A percentile compares a stretch with the other conserved stretches of the same genome.
These are phyloP conservation scores for Pisolithus tinctorius DNA, from an alignment of 768 basidiomycete genomes.

Conservation along the genomic window DNA sequence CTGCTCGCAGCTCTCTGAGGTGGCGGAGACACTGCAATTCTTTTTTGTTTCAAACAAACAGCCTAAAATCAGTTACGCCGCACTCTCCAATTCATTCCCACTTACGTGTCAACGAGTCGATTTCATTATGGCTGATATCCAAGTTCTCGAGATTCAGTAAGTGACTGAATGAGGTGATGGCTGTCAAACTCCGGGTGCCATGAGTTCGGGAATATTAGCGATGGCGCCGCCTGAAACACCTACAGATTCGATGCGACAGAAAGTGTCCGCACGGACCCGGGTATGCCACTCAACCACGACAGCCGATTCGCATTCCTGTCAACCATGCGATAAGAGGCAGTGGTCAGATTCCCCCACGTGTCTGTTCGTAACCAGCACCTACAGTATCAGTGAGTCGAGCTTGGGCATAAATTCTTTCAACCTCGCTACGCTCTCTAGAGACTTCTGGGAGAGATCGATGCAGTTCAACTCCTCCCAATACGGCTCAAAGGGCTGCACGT, in stretches of 20 bases:
- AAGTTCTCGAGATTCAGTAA: conserved; percentile 80
- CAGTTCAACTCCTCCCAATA: conserved; percentile 78
- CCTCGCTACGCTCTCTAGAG: conserved; percentile 58
- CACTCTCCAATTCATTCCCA: conserved; percentile 15
- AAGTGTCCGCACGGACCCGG: conserved; percentile 64
- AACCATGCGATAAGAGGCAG: conserved; percentile 12
- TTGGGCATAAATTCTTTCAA: conserved; percentile 87
- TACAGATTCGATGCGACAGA: conserved; percentile 73
- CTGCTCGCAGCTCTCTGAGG: conserved; percentile 84
- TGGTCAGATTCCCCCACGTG: conserved; percentile 1
- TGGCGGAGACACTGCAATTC: conserved; percentile 81
- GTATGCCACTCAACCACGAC: conserved; percentile 77
- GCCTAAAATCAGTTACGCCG: neutral
- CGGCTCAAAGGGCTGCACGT: conserved; percentile 90
- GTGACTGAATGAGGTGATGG: conserved; percentile 84
- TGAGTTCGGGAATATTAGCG: conserved; percentile 7
- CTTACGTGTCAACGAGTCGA: conserved; percentile 84
- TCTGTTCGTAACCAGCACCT: conserved; percentile 27
- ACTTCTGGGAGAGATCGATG: conserved; percentile 64
- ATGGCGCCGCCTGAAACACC: conserved; percentile 5
- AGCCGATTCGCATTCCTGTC: conserved; percentile 66
- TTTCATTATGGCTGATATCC: conserved; percentile 85
- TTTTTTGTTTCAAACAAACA: conserved; percentile 26
- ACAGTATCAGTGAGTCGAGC: conserved; percentile 73
- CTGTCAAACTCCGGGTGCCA: conserved; percentile 55